A percentile compares a stretch with the other conserved stretches of the same genome.
Conservation (phyloP, 2,329 filamentous ascomycete species). For the Nothophoma quercina region DNA sequence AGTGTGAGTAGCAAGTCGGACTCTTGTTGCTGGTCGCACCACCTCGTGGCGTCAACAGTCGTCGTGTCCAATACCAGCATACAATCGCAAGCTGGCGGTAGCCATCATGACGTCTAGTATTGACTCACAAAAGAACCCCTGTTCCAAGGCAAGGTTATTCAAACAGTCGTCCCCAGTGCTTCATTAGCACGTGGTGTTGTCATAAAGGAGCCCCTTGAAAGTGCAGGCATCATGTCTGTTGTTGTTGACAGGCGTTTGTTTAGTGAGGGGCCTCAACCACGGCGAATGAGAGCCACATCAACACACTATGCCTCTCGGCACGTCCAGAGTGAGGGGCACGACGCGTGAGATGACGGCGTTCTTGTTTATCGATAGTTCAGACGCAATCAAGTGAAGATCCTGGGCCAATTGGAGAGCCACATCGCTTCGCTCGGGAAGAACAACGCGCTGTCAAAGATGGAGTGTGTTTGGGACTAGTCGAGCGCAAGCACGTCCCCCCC, state of each 20-base stretch:
- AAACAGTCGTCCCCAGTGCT: no score
- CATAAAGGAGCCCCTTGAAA: neutral
- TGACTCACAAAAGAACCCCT: no score
- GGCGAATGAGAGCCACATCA: no score
- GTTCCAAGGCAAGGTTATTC: no score
- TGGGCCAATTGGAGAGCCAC: conserved; percentile 25
- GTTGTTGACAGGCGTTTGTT: conserved; percentile 5
- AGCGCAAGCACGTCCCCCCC: conserved; percentile 18
- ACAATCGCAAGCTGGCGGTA: no score
- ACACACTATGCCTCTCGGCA: conserved; percentile 25
- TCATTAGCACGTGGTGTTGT: conserved; percentile 1
- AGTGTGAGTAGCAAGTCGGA: no score
- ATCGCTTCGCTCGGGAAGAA: no score
- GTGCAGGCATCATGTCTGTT: conserved; percentile 12
- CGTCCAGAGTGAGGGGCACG: conserved; percentile 25
- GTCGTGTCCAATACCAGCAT: no score
- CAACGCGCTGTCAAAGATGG: conserved; percentile 17
- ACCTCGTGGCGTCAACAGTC: no score
- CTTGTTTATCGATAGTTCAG: conserved; percentile 19
- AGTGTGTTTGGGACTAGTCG: conserved; percentile 27
- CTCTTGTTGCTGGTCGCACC: no score
- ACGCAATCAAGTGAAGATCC: conserved; percentile 14
- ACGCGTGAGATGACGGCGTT: conserved; percentile 26
- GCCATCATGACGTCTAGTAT: no score
- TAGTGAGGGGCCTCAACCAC: neutral